Evolutionary conservation across 1,284 basidiomycete species (phyloP).

Genomic region (Sporisorium sorghi): DNA sequence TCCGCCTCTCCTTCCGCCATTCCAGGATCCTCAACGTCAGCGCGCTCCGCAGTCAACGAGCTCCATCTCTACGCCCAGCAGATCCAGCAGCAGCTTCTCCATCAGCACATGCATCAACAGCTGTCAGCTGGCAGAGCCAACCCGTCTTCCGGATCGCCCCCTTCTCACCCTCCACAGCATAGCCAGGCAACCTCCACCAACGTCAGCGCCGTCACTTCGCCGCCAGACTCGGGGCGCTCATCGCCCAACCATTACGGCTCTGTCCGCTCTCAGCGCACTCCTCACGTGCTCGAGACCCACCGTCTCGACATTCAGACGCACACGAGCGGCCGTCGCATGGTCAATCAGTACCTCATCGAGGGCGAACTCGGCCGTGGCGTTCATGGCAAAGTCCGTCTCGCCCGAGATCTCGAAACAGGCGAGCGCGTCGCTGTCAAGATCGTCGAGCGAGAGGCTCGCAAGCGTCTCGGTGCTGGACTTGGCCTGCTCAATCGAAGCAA

Average conservation of each 20-base stretch:
- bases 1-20: conserved; percentile 34
- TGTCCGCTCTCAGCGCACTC: conserved; percentile 23
- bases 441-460: conserved; percentile 63
- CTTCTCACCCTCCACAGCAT: conserved; percentile 4
- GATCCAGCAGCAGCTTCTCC: conserved; percentile 45
- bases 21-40: conserved; percentile 41
- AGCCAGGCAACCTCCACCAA: conserved; percentile 23
- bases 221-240: conserved; percentile 42
- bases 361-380: conserved; percentile 66
- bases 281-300: conserved; percentile 61
- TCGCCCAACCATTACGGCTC: conserved; percentile 34
- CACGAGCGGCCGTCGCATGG: conserved; percentile 65
- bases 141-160: neutral
- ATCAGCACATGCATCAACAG: conserved; percentile 42
- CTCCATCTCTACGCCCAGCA: conserved; percentile 46
- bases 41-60: conserved; percentile 30
- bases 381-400: conserved; percentile 66
- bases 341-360: conserved; percentile 68
- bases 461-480: conserved; percentile 56
- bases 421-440: conserved; percentile 68
- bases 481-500: conserved; percentile 31
- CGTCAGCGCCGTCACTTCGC: conserved; percentile 35
- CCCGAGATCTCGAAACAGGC: conserved; percentile 62
- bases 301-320: conserved; percentile 64
- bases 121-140: conserved; percentile 5